Percentiles rank a stretch among this genome's conserved stretches.
Conservation (phyloP, 2,329 filamentous ascomycete species). For the Microsporum audouinii region DNA sequence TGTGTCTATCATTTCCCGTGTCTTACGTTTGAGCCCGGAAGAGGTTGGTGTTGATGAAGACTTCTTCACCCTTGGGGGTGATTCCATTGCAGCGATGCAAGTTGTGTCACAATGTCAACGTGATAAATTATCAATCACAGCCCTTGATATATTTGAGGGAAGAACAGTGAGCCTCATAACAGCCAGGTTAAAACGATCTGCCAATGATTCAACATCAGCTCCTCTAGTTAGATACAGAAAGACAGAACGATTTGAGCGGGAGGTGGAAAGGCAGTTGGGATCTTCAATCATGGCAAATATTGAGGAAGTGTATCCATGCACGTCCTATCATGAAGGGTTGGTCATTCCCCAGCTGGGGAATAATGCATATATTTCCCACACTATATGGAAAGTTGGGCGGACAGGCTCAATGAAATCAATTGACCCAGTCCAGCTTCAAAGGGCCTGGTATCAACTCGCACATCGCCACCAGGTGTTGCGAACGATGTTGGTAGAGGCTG, state of each 20-base stretch:
- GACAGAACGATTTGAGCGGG: background rate
- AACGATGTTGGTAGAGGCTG: background rate
- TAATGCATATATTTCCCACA: constrained; percentile 3
- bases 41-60: constrained; percentile 7
- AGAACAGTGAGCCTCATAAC: constrained; percentile 5
- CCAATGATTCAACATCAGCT: background rate
- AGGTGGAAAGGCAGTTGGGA: background rate
- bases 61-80: constrained; percentile 20
- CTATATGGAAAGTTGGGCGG: constrained; percentile 10
- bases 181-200: background rate
- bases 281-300: background rate
- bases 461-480: constrained; percentile 5
- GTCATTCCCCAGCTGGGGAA: constrained; percentile 4
- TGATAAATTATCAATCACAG: constrained; percentile 6
- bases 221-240: background rate
- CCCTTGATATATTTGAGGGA: constrained; percentile 9
- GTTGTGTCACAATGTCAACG: constrained; percentile 14
- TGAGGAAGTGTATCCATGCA: constrained; percentile 11
- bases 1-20: background rate
- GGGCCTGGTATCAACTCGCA: constrained; percentile 4
- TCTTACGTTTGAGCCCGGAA: constrained; percentile 20
- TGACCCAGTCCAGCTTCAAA: background rate
- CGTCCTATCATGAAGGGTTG: constrained; percentile 8
- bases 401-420: background rate
- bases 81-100: constrained; percentile 31